Percentiles rank a stretch among this genome's conserved stretches.
Conservation (phyloP, 139 green algal species). For the Desmodesmus armatus region DNA sequence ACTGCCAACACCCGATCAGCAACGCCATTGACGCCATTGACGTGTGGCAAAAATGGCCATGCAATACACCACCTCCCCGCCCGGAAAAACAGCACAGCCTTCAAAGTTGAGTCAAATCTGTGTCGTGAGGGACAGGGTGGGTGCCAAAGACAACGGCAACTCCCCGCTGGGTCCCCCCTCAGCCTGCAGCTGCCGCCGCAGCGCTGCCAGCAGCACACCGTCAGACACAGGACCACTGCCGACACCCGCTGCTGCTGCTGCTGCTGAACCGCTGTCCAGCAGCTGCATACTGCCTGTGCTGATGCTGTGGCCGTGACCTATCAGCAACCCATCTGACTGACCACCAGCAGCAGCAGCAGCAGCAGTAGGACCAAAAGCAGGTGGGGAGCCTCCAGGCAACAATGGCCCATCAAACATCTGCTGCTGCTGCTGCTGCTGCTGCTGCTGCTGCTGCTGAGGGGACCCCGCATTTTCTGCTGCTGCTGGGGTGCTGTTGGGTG, state of each 20-base stretch:
- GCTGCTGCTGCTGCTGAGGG: too few relatives aligned
- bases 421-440: too few relatives aligned
- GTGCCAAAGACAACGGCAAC: conserved; percentile 34
- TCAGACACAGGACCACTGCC: neutral
- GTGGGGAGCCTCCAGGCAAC: too few relatives aligned
- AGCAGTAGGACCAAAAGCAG: neutral
- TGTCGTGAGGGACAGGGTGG: too few relatives aligned
- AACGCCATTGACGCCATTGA: neutral
- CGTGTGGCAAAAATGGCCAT: too few relatives aligned
- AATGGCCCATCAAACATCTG: too few relatives aligned
- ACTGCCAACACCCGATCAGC: neutral
- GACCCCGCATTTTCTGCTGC: too few relatives aligned
- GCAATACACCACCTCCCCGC: too few relatives aligned
- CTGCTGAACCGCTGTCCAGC: neutral
- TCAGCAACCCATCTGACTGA: neutral
- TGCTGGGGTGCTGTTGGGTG: too few relatives aligned
- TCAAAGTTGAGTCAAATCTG: too few relatives aligned
- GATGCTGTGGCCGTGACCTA: too few relatives aligned
- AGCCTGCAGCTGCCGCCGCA: conserved; percentile 34
- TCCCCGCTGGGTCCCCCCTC: conserved; percentile 9
- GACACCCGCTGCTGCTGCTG: neutral
- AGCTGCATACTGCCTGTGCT: neutral
- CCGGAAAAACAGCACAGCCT: too few relatives aligned
- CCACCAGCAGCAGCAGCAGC: conserved; percentile 13
- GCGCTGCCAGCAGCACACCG: neutral